A percentile compares a stretch with the other conserved stretches of the same genome.
These are phyloP conservation scores for Albizia julibrissin DNA, from an alignment of 306 rosid genomes.

Conservation along the genomic window DNA sequence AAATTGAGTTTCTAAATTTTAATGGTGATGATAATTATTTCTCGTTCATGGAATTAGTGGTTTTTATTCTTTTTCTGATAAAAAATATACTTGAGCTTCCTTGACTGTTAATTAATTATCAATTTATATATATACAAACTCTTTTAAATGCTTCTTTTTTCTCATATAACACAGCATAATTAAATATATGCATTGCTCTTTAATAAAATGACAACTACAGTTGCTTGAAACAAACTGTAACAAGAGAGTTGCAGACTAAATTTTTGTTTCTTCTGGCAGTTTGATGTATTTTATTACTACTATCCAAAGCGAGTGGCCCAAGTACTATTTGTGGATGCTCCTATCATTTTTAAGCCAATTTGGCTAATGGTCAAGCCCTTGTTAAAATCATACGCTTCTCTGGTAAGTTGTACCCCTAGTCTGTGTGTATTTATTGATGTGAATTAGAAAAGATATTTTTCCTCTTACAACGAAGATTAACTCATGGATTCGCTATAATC, in stretches of 20 bases:
- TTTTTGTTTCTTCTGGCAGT: slow-evolving; percentile 53
- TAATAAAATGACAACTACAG: background rate
- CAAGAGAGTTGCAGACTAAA: slow-evolving; percentile 3
- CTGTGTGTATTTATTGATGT: slow-evolving; percentile 14
- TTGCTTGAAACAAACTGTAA: slow-evolving; percentile 20
- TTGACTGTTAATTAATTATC: background rate
- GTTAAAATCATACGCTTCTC: slow-evolving; percentile 76
- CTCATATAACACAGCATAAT: background rate
- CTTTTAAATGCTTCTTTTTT: background rate
- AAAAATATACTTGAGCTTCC: background rate
- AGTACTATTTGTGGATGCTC: slow-evolving; percentile 90
- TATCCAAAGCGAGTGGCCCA: slow-evolving; percentile 81
- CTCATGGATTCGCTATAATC: slow-evolving; percentile 9
- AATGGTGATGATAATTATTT: background rate
- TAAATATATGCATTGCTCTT: background rate
- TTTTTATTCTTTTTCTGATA: background rate
- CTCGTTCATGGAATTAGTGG: background rate
- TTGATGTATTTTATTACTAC: slow-evolving; percentile 82
- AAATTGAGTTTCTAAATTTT: background rate
- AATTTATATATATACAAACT: background rate
- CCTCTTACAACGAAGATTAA: background rate
- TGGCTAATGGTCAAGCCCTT: slow-evolving; percentile 85
- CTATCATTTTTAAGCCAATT: slow-evolving; percentile 82
- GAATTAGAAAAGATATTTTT: background rate
- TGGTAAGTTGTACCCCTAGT: slow-evolving; percentile 54